Conservation (phyloP, 495 filamentous ascomycete species). For the Penicillium ochrochloron region DNA sequence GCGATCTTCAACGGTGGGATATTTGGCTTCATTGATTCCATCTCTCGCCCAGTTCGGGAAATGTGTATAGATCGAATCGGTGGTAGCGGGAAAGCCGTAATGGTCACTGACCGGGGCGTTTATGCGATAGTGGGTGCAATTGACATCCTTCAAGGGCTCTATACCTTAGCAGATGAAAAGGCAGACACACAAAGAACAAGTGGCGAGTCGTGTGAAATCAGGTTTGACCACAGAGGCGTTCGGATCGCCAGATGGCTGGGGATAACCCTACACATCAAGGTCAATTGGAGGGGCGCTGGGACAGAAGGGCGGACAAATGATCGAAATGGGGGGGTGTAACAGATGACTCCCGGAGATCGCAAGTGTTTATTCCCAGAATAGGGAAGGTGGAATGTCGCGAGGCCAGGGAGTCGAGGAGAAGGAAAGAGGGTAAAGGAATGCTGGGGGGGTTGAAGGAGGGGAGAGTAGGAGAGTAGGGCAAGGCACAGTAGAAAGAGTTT, state of each 20-base stretch:
- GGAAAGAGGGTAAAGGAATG: slow-evolving; percentile 37
- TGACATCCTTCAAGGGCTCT: slow-evolving; percentile 37
- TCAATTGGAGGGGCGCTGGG: slow-evolving; percentile 31
- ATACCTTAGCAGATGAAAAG: slow-evolving; percentile 15
- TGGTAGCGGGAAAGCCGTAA: slow-evolving; percentile 22
- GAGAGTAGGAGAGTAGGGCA: slow-evolving; percentile 5
- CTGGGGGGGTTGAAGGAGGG: slow-evolving; percentile 28
- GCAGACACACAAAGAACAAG: slow-evolving; percentile 8
- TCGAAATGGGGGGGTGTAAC: slow-evolving; percentile 5
- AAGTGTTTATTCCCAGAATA: slow-evolving; percentile 6
- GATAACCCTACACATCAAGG: slow-evolving; percentile 34
- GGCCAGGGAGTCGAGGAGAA: slow-evolving; percentile 30
- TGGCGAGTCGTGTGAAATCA: slow-evolving; percentile 21
- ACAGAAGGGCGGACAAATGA: slow-evolving; percentile 17
- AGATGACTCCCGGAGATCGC: slow-evolving; percentile 21
- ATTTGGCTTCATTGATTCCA: slow-evolving; percentile 52
- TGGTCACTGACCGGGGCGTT: slow-evolving; percentile 44
- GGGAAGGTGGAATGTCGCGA: slow-evolving; percentile 34
- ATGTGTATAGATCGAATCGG: background rate
- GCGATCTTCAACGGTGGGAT: slow-evolving; percentile 77
- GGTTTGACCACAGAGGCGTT: slow-evolving; percentile 20
- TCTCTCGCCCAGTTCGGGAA: slow-evolving; percentile 27
- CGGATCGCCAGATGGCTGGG: slow-evolving; percentile 34
- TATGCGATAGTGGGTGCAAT: slow-evolving; percentile 35
- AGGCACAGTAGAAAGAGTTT: slow-evolving; percentile 4